Base-by-base conservation (phyloP, 2,329 filamentous ascomycete species). In the Trichocomaceae sp. region DNA sequence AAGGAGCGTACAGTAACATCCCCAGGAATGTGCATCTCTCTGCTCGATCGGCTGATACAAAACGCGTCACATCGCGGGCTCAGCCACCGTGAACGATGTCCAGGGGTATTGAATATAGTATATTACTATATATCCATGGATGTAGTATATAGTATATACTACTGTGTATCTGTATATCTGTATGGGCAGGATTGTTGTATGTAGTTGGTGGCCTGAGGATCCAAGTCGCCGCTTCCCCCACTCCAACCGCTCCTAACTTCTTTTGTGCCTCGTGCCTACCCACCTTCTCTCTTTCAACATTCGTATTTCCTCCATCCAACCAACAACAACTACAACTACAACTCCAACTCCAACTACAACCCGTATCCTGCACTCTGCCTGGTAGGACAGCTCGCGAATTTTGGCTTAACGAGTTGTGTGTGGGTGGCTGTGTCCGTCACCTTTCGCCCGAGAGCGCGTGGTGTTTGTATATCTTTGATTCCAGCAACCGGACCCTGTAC, bases 401-500 rank as follows among this genome's bases (percentile, higher is more conserved):
- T 42, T 47, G 46, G 58, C 58, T 31, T 52, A 53, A 52, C 26
- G 20, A 54, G 48, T 54, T 52, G 53, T 63, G 55, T 61, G 55
- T 48, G 58, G 56, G 54, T 47, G 57, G 56, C 59, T 59, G 62
- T 53, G 44, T 51, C 31, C 19, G 2, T 20, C 17, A 42, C 9
- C 4, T 35, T 20, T 12, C n/a, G n/a, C 49, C 41, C 12, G 13
- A 52, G 19, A 22, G 8, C 29, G 41, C 15, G 19, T 37, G 33
- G 41, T 22, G 26, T 31, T 42, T 42, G 15, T 9, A 39, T 46
- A 42, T 22, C 13, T 35, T 42, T n/a, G 31, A 46, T 39, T 20
- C 37, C 20, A 29, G 23, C 23, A 20, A 31, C 39, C 31, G 29
- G 15, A 31, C 33, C 29, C 49, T 31, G 39, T 35, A 20, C 39